Evolutionary conservation across 306 rosid genomes (phyloP), one percentile per base, ranked within the genome.

Genomic region (Quercus wislizeni): DNA sequence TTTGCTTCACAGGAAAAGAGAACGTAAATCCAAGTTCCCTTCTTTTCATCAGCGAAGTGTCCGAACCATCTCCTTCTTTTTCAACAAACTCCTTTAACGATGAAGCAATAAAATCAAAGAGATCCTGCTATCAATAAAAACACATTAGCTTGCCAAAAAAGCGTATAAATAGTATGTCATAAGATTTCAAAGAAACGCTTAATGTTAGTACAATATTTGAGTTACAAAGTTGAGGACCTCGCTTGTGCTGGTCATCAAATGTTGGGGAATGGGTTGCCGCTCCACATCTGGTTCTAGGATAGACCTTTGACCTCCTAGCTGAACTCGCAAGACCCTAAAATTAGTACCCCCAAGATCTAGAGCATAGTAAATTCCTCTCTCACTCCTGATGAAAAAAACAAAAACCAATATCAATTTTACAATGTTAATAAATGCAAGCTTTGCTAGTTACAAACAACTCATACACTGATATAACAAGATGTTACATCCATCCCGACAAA

Each of bases 261-360:
- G 82, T 52, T 76, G 87, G 61, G 98, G 97, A 81, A 92, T 92
- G 2, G 87, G 90, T 78, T 86, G 93, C 21, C 84, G 85, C 74
- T 88, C 92, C 70, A 90, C 97, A 77, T 92, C 90, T 71, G 85
- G 84, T 69, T 86, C 87, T 74, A 89, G 63, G 20, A 61, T 73
- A 41, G 92, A 85, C 52, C 79, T 85, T 84, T 81, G 88, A 80
- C 98, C 98, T 55, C 82, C 84, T 76, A 89, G 88, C 79, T 83
- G 88, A 81, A 90, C 91, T 68, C 97, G 89, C 83, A 89, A 81
- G 76, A 91, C 97, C 93, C 98, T 82, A 86, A 90, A 92, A 88
- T 94, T 89, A 71, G 98, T 91, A 67, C 94, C 98, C 56, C 96
- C 97, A 74, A 94, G 94, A 89, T 94, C 92, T 79, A 94, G 89